A percentile compares a stretch with the other conserved stretches of the same genome.
Evolutionary conservation across 441 rosid genomes (phyloP).

Genomic region (Sinapis alba): DNA sequence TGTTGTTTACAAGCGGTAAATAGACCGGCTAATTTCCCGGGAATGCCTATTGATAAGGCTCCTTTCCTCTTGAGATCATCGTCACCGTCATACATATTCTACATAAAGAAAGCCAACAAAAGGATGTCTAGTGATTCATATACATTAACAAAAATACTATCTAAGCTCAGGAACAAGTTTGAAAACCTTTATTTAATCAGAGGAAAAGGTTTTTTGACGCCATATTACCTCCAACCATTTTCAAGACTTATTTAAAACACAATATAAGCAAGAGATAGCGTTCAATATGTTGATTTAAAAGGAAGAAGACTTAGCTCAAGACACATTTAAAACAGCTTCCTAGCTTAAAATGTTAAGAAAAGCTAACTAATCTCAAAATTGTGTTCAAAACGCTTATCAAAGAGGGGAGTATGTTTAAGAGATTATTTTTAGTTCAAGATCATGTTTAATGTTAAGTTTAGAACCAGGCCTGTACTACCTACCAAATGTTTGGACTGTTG

Average conservation of each 20-base stretch:
- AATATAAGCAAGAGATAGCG: background rate
- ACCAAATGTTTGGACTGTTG: background rate
- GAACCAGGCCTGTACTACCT: conserved; percentile 5
- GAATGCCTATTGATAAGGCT: background rate
- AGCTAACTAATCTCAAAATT: background rate
- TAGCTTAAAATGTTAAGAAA: background rate
- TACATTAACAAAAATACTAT: too few species aligned
- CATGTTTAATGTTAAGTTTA: background rate
- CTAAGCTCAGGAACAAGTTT: too few species aligned
- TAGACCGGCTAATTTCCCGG: background rate
- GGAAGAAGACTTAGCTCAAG: background rate
- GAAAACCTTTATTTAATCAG: background rate
- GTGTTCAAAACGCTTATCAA: background rate
- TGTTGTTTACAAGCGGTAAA: background rate
- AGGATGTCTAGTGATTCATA: background rate
- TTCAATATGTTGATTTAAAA: background rate
- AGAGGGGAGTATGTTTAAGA: background rate
- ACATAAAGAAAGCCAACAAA: background rate
- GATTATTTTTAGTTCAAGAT: too few species aligned
- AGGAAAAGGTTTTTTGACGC: background rate
- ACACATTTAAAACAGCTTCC: background rate
- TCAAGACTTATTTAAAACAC: background rate
- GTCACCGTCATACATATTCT: background rate
- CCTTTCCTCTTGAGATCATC: background rate
- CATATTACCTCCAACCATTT: background rate